phyloP scores from a whole-genome alignment of 768 basidiomycete species.

The Boletus insuetus region DNA sequence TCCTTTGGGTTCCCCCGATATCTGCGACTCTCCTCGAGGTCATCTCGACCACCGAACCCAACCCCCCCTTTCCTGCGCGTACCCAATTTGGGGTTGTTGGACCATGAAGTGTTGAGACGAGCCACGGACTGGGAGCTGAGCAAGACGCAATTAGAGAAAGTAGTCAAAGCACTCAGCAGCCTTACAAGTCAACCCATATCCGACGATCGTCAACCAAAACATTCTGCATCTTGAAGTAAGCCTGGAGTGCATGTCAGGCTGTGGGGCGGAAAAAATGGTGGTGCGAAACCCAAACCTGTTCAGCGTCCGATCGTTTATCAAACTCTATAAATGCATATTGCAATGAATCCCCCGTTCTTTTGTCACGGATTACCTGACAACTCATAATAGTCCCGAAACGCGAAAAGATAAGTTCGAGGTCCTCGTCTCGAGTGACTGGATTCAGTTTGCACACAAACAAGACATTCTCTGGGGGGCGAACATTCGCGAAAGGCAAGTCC shows the following conservation, averaged over 20 bases:
- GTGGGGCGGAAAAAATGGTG: background rate
- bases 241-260: slow-evolving; percentile 43
- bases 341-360: slow-evolving; percentile 91
- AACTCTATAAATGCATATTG: slow-evolving; percentile 99
- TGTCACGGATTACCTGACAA: slow-evolving; percentile 96
- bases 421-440: slow-evolving; percentile 91
- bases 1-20: slow-evolving; percentile 47
- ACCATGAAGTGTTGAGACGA: slow-evolving; percentile 77
- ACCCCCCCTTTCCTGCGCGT: slow-evolving; percentile 35
- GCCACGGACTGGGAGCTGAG: slow-evolving; percentile 90
- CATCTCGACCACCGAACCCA: slow-evolving; percentile 70
- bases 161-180: slow-evolving; percentile 16
- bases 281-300: slow-evolving; percentile 60
- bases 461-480: slow-evolving; percentile 97
- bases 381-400: slow-evolving; percentile 95
- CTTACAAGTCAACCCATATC: slow-evolving; percentile 98
- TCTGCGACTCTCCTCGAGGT: slow-evolving; percentile 67
- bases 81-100: slow-evolving; percentile 66
- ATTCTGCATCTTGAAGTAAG: slow-evolving; percentile 99
- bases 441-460: slow-evolving; percentile 99
- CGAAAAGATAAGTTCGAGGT: slow-evolving; percentile 95
- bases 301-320: slow-evolving; percentile 88
- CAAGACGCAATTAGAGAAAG: slow-evolving; percentile 17
- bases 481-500: slow-evolving; percentile 96
- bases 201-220: slow-evolving; percentile 95